A percentile compares a stretch with the other conserved stretches of the same genome.
Evolutionary conservation across 345 rosid genomes (phyloP).

Genomic region (Aquilaria malaccensis): DNA sequence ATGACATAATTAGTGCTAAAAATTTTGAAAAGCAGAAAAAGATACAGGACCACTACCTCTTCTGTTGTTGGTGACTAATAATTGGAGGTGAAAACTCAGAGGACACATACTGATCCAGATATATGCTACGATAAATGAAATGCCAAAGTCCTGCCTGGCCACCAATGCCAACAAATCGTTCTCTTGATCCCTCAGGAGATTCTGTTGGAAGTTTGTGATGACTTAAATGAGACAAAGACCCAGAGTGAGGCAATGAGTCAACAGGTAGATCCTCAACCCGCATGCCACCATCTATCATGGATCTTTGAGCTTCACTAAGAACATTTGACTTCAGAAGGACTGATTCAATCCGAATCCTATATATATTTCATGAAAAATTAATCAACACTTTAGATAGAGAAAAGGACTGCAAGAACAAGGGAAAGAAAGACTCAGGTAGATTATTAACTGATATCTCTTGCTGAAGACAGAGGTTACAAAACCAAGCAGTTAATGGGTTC

Average conservation of each 20-base stretch:
- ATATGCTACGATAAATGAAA: slow-evolving; percentile 93
- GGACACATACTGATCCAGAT: slow-evolving; percentile 86
- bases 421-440: slow-evolving; percentile 3
- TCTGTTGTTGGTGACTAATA: slow-evolving; percentile 62
- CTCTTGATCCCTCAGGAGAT: slow-evolving; percentile 42
- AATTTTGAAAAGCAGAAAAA: not conserved
- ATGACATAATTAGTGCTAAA: not conserved
- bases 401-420: not conserved
- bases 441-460: not conserved
- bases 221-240: slow-evolving; percentile 39
- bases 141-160: slow-evolving; percentile 98
- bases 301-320: slow-evolving; percentile 81
- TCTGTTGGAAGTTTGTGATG: slow-evolving; percentile 34
- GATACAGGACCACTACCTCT: slow-evolving; percentile 45
- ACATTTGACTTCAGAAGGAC: slow-evolving; percentile 86
- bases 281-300: slow-evolving; percentile 90
- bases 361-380: slow-evolving; percentile 17
- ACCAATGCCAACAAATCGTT: slow-evolving; percentile 61
- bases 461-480: not conserved
- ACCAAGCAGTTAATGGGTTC: not conserved
- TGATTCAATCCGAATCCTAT: slow-evolving; percentile 68
- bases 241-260: slow-evolving; percentile 48
- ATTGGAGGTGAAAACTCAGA: slow-evolving; percentile 90
- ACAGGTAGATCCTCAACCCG: slow-evolving; percentile 79
- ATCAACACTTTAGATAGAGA: slow-evolving; percentile 1